A percentile compares a stretch with the other conserved stretches of the same genome.
Conservation (phyloP, 2,329 filamentous ascomycete species). For the Diaporthe vexans region DNA sequence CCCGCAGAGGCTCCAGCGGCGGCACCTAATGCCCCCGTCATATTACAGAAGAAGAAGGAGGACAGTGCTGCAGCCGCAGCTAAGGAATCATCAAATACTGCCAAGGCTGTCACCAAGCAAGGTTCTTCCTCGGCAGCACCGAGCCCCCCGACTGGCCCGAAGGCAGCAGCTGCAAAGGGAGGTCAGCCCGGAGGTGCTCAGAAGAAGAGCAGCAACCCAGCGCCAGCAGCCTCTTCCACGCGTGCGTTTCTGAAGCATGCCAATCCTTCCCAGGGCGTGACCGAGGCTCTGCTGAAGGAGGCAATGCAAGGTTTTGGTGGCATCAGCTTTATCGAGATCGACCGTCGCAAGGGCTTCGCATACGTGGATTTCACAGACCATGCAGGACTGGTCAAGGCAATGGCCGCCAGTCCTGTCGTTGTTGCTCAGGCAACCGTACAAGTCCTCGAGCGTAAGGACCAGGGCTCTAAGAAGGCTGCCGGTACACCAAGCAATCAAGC, state of each 20-base stretch:
- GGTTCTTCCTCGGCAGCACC: conserved; percentile 46
- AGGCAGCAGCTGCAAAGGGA: conserved; percentile 43
- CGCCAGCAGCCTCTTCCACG: conserved; percentile 62
- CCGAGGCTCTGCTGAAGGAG: conserved; percentile 81
- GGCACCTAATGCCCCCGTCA: conserved; percentile 50
- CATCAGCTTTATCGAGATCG: conserved; percentile 87
- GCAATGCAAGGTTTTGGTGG: conserved; percentile 81
- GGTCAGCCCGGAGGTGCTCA: conserved; percentile 39
- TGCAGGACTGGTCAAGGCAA: conserved; percentile 80
- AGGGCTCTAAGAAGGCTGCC: conserved; percentile 51
- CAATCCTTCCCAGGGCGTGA: conserved; percentile 92
- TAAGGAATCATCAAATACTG: conserved; percentile 43
- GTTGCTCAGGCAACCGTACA: conserved; percentile 90
- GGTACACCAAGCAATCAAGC: conserved; percentile 12
- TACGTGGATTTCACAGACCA: conserved; percentile 90
- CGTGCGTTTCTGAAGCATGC: conserved; percentile 86
- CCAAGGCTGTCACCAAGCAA: conserved; percentile 44
- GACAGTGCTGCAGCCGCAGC: conserved; percentile 45
- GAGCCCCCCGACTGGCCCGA: conserved; percentile 45
- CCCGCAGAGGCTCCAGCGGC: conserved; percentile 47
- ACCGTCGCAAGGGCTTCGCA: conserved; percentile 94
- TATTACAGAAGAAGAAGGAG: conserved; percentile 56
- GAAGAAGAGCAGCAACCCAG: conserved; percentile 51
- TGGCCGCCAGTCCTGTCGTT: conserved; percentile 83
- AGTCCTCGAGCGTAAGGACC: conserved; percentile 84